Base-by-base conservation (phyloP, 805 yeast species). In the Yamadazyma sp. region DNA sequence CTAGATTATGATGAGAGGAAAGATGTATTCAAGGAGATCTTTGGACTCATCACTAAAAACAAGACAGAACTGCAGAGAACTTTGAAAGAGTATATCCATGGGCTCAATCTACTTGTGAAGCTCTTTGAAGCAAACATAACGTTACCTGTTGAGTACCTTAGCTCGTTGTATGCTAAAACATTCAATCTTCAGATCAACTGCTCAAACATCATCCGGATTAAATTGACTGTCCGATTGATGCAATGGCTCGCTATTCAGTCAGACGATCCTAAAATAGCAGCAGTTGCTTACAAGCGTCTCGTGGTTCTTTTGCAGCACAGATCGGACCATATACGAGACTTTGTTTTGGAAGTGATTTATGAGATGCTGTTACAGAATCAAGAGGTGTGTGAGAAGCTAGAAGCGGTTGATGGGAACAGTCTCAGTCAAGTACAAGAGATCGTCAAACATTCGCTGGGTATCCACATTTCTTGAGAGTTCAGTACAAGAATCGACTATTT, bases 151-250 rank as follows among this genome's bases (percentile, higher is more conserved):
- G 60, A 62, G 28, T 49, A 54, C 17, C 48, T 57, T 13, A 49
- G 61, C 24, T 57, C 64, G 1, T 53, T 80, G 4, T 75, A 64
- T 30, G 63, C 75, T 1, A 59, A 78, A 20, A 56, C 75, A 4
- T 78, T 70, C 60, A 82, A 82, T 50, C 54, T 78, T 22, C 82
- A 80, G 37, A 58, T 82, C 22, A 72, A 71, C 40, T 73, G 78
- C 1, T 52, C 64, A 4, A 68, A 66, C 35, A 30, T 62, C 6
- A 39, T 55, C 0, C 54, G 79, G 28, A 43, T 78, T 1, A 47
- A 55, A 0, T 47, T 64, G 10, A 70, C 73, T 0, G 50, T 79
- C 4, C 57, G 63, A 35, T 44, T 78, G 0, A 71, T 81, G 44
- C 71, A 69, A 5, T 59, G 60, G 28, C 38, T 80, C 21, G 49